These are phyloP conservation scores for Alisma plantagoaquatica DNA, from an alignment of 106 monocot species.

Conservation along the genomic window DNA sequence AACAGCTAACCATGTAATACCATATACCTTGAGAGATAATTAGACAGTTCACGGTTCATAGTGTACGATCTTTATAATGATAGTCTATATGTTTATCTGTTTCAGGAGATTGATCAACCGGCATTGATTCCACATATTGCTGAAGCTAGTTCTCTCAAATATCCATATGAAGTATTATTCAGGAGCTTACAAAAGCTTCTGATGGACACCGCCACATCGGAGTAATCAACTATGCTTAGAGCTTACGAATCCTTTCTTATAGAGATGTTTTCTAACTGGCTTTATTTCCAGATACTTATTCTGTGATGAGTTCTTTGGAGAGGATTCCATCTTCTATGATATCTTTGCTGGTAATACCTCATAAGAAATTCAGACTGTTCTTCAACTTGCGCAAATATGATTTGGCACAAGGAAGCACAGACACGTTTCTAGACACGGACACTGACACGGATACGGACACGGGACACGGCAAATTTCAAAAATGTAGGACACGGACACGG, in stretches of 20 bases:
- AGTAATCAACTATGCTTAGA: constrained; percentile 28
- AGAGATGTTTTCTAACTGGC: constrained; percentile 6
- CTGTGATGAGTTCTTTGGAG: constrained; percentile 95
- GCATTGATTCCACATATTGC: constrained; percentile 99
- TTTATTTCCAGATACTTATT: constrained; percentile 65
- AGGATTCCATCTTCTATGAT: constrained; percentile 85
- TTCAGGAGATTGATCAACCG: constrained; percentile 96
- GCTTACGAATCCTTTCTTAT: not conserved
- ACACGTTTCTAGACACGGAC: no score
- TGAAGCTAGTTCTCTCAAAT: constrained; percentile 91
- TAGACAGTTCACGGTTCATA: no score
- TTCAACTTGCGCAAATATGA: no score
- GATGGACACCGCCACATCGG: constrained; percentile 98
- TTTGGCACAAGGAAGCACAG: no score
- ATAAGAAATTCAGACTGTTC: not conserved
- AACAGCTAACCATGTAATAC: no score
- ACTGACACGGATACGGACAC: no score
- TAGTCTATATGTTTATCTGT: not conserved
- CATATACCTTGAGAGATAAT: no score
- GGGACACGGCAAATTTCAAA: no score
- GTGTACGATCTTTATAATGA: no score
- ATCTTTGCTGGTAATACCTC: constrained; percentile 84
- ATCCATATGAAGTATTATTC: constrained; percentile 97
- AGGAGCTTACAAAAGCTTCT: constrained; percentile 98
- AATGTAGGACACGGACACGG: no score